Evolutionary conservation across 2,329 filamentous ascomycete species (phyloP), one percentile per base, ranked within the genome.

Genomic region (Aureobasidium pullulans): DNA sequence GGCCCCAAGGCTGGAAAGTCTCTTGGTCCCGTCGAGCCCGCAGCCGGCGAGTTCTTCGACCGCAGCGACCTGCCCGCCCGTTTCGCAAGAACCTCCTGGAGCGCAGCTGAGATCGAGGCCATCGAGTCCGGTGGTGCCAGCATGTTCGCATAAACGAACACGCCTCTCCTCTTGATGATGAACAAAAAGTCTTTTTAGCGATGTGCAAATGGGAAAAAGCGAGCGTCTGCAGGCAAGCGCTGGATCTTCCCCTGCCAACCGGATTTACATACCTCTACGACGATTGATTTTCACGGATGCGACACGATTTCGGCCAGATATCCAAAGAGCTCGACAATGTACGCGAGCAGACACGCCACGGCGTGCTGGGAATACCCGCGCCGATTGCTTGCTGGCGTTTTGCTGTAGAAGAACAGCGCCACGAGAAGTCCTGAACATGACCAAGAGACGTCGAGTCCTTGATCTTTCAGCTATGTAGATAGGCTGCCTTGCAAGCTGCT

Each of bases 71-170:
- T 99, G 28, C 93, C 94, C 16, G 72, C 79, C 63, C 84, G 93
- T 68, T 99, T 96, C 83, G 84, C 86, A 69, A 83, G 90, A 64
- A 78, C 83, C 50, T 82, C 84, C 11, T 88, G 92, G 76, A 86
- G 83, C 39, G 75, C 86, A 66, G 85, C 86, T 44, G 94, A 99
- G 82, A 99, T 99, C 62, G 94, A 97, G 74, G 92, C 91, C 23
- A 83, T 99, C 69, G 91, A 96, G 83, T 94, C 90, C 59, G 94
- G 92, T 59, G 94, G 94, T 60, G 94, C 93, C 36, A 87, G 83
- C 69, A 68, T 84, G 65, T 81, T 78, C 66, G 79, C 76, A 63
- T 84, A 70, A 70, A 47, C 31, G 23, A 19, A 10, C 10, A 16
- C n/a, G 11, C 9, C 10, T 2, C 9, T 31, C 46, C 37, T 36